Conservation (phyloP, 2,329 filamentous ascomycete species). For the Aspergillus carbonarius region DNA sequence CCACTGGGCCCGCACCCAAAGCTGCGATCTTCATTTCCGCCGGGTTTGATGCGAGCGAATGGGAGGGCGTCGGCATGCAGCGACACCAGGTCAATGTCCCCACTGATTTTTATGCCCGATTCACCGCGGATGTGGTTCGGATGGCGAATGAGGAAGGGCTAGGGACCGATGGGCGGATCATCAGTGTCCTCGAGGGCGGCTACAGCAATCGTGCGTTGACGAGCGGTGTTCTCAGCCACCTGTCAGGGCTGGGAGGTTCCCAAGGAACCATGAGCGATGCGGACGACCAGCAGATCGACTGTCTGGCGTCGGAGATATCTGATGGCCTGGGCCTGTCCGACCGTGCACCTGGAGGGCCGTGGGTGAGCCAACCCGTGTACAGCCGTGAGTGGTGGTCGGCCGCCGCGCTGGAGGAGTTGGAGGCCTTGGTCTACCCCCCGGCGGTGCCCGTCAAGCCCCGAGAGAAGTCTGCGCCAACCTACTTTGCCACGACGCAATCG, state of each 20-base stretch:
- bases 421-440: conserved; percentile 56
- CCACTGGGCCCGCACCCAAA: conserved; percentile 64
- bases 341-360: neutral
- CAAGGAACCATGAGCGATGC: conserved; percentile 31
- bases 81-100: conserved; percentile 93
- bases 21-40: conserved; percentile 93
- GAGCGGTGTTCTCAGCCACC: conserved; percentile 85
- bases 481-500: conserved; percentile 82
- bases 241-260: conserved; percentile 69
- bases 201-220: conserved; percentile 90
- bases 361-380: conserved; percentile 47
- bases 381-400: conserved; percentile 71
- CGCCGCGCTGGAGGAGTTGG: conserved; percentile 66
- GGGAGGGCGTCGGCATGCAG: conserved; percentile 91
- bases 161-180: conserved; percentile 75
- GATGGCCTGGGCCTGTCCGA: conserved; percentile 36
- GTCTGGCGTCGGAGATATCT: conserved; percentile 61
- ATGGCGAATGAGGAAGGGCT: conserved; percentile 78
- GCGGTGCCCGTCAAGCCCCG: conserved; percentile 57
- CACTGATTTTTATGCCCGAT: conserved; percentile 90
- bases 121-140: conserved; percentile 80
- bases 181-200: conserved; percentile 93
- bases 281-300: conserved; percentile 27
- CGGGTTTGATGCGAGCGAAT: conserved; percentile 95
- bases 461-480: conserved; percentile 64